Evolutionary conservation across 176 grass and related monocot species (phyloP).

Genomic region (Triticum urartu): DNA sequence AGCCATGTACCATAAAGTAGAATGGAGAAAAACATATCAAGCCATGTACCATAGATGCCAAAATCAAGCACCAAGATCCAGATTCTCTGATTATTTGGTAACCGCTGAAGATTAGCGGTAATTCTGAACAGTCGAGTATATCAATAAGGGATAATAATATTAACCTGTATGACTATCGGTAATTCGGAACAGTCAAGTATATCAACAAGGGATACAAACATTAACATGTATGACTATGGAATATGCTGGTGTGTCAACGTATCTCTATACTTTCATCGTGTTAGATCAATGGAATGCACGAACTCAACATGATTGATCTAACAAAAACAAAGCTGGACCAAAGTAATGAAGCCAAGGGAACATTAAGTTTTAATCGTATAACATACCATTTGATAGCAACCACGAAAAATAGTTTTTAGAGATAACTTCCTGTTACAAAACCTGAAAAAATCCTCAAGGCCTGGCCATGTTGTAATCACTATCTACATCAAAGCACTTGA

Average conservation of each 20-base stretch:
- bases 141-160: neutral
- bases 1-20: no score
- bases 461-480: no score
- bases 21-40: no score
- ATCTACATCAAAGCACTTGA: no score
- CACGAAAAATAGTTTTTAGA: conserved; percentile 73
- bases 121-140: neutral
- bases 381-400: conserved; percentile 63
- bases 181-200: no score
- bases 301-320: conserved; percentile 4
- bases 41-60: no score
- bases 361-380: neutral
- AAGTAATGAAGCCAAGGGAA: neutral
- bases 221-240: no score
- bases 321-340: neutral
- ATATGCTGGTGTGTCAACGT: no score
- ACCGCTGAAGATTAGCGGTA: neutral
- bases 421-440: conserved; percentile 79
- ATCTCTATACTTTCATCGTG: no score
- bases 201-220: no score
- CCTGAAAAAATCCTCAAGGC: conserved; percentile 27
- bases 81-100: conserved; percentile 16
- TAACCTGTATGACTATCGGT: neutral
- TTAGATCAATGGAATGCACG: neutral
- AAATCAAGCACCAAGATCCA: no score